Base-by-base conservation (phyloP, 176 grass and related monocot species). In the Lolium perenne region DNA sequence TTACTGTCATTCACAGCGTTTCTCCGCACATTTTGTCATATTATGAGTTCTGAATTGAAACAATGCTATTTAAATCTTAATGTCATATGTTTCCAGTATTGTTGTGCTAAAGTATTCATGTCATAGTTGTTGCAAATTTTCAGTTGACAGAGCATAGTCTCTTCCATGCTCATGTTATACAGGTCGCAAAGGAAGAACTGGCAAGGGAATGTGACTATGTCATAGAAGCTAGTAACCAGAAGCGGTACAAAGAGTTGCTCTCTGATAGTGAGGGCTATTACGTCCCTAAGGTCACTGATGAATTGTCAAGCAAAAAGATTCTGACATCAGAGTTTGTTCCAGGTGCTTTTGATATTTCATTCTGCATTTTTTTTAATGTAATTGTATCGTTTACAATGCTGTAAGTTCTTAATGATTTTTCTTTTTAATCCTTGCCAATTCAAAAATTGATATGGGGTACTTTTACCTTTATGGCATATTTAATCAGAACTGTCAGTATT, bases 131-230 rank as follows among this genome's bases (percentile, higher is more conserved):
- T 56, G 7, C 1, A 32, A 18, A 46, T 62, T 63, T 78, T n/a
- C 63, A 51, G 35, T 35, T 72, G 23, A 60, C 1, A 66, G 38
- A 90, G n/a, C 40, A 38, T 87, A 79, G 22, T 50, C 38, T 80
- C 66, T 83, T 57, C 8, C 25, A 40, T 79, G 25, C 50, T 83
- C 23, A 13, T 87, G 15, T n/a, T 78, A 53, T 86, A 77, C 86
- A 95, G 97, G 97, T 98, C 55, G 97, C 97, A 86, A 98, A 98
- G 77, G 70, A 85, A 80, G 97, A 98, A 69, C 85, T 98, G 59
- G 86, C 97, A 80, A 87, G 93, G 63, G 94, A 98, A 91, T 98
- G 97, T 82, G 90, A 98, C 91, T 98, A 95, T 90, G 73, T 94
- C 51, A 82, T 95, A 89, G 97, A 98, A 95, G 97, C 97, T 51